Percentiles rank a stretch among this genome's conserved stretches.
Evolutionary conservation across 2,329 filamentous ascomycete genomes (phyloP).

Genomic region (Epichloe bromicola): DNA sequence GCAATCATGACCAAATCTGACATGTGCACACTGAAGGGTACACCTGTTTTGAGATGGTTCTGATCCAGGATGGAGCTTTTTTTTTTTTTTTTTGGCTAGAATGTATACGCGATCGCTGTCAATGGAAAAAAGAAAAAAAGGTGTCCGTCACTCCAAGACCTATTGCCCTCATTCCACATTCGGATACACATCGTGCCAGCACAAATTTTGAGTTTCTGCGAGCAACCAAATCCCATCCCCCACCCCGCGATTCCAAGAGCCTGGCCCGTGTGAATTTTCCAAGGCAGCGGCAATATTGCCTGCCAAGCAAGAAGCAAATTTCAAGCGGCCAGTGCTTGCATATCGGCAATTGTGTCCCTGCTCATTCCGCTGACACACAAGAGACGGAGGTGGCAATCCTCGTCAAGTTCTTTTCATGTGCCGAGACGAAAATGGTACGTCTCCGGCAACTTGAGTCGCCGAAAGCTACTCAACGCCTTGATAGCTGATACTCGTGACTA

Average conservation of each 20-base stretch:
- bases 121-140: background rate
- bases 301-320: background rate
- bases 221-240: background rate
- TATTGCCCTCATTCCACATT: background rate
- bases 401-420: background rate
- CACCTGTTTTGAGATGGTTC: background rate
- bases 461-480: background rate
- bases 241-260: background rate
- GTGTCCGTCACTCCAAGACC: background rate
- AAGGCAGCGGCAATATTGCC: background rate
- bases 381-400: background rate
- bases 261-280: too few species aligned
- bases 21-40: background rate
- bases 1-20: background rate
- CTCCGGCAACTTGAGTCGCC: background rate
- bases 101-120: background rate
- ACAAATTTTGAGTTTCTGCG: background rate
- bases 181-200: background rate
- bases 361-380: background rate
- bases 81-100: background rate
- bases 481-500: background rate
- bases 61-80: background rate
- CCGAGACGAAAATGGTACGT: background rate
- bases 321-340: background rate
- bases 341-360: background rate